These are phyloP conservation scores for Noccaea bulbosa DNA, from an alignment of 345 rosid species.

Conservation along the genomic window DNA sequence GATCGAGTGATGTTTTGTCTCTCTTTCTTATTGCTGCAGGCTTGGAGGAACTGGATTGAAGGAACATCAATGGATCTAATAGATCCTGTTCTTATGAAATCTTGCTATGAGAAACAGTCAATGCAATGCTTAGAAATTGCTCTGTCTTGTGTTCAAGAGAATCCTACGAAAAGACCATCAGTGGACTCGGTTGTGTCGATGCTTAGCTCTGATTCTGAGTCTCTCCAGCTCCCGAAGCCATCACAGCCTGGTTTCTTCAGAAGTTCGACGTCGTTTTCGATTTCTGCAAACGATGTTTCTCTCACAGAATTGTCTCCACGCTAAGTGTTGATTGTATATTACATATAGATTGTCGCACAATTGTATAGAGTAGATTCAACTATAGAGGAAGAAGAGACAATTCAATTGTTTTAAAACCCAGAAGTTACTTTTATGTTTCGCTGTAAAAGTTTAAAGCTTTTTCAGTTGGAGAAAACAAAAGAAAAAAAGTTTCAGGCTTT, in stretches of 20 bases:
- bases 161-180: conserved; percentile 48
- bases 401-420: neutral
- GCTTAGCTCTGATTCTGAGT: conserved; percentile 43
- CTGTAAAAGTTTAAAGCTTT: neutral
- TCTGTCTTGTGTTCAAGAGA: conserved; percentile 49
- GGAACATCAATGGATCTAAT: conserved; percentile 38
- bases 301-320: conserved; percentile 34
- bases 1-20: neutral
- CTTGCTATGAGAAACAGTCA: conserved; percentile 25
- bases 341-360: neutral
- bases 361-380: neutral
- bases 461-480: neutral
- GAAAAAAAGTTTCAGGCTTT: neutral
- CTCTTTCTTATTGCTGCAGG: conserved; percentile 40
- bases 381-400: neutral
- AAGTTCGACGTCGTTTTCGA: conserved; percentile 18
- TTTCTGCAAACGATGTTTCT: conserved; percentile 31
- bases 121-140: conserved; percentile 44
- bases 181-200: conserved; percentile 49
- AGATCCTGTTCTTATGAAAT: conserved; percentile 22
- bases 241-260: conserved; percentile 49
- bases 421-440: neutral
- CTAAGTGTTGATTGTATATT: neutral
- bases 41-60: conserved; percentile 49
- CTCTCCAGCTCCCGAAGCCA: conserved; percentile 45